A percentile compares a stretch with the other conserved stretches of the same genome.
Evolutionary conservation across 2,329 filamentous ascomycete genomes (phyloP).

Genomic region (Aspergillus pseudoterreus): DNA sequence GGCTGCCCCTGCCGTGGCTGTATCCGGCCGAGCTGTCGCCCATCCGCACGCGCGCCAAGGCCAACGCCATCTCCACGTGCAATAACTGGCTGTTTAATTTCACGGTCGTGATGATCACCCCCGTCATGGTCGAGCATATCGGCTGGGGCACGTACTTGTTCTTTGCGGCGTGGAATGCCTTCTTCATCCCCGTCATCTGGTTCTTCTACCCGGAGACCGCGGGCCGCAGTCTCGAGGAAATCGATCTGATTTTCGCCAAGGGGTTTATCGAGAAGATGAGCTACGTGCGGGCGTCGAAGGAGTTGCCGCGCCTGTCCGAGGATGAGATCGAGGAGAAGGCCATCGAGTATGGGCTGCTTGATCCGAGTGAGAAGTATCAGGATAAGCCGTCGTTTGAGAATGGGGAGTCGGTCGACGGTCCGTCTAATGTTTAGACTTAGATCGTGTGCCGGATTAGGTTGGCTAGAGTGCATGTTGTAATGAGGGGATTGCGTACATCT

Average conservation of each 20-base stretch:
- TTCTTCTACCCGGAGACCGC: slow-evolving; percentile 48
- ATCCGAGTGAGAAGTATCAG: not conserved
- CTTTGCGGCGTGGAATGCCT: slow-evolving; percentile 26
- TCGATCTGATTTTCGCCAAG: slow-evolving; percentile 32
- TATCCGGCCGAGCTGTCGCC: slow-evolving; percentile 46
- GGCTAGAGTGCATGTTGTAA: not conserved
- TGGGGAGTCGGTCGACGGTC: not conserved
- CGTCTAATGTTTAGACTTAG: not conserved
- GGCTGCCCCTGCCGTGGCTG: slow-evolving; percentile 57
- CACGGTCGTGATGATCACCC: slow-evolving; percentile 44
- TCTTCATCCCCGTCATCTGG: slow-evolving; percentile 46
- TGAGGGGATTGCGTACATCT: no score
- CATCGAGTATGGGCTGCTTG: slow-evolving; percentile 4
- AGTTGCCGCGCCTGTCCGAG: slow-evolving; percentile 7
- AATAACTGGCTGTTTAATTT: slow-evolving; percentile 52
- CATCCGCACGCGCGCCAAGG: slow-evolving; percentile 45
- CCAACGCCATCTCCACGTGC: slow-evolving; percentile 47
- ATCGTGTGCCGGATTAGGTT: not conserved
- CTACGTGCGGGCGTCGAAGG: slow-evolving; percentile 8
- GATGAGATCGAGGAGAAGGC: slow-evolving; percentile 12
- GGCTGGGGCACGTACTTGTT: slow-evolving; percentile 33
- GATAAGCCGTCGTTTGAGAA: not conserved
- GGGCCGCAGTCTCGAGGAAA: slow-evolving; percentile 31
- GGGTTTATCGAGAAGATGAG: slow-evolving; percentile 14
- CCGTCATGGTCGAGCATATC: slow-evolving; percentile 28